Evolutionary conservation across 1,284 basidiomycete genomes (phyloP), one percentile per base, ranked within the genome.

Genomic region (Trichosporon sp.): DNA sequence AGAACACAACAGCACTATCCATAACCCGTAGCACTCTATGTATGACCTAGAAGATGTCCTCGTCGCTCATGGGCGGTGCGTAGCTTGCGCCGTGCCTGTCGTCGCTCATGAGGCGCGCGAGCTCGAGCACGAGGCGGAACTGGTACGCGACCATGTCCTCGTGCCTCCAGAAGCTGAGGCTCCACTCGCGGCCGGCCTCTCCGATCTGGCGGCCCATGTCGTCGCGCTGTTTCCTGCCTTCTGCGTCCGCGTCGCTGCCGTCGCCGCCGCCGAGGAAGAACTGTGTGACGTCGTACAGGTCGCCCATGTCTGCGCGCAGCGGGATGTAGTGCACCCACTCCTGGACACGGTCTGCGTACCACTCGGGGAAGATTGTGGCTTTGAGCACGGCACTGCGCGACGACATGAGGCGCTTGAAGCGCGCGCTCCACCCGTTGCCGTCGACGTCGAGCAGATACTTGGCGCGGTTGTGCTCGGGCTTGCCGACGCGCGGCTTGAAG

Each of bases 61-160:
- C 56, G 13, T 60, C 56, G 27, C 18, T n/a, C 56, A 60, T 63
- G 34, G 32, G 56, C 18, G 27, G 27, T 3, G 29, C 29, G 29
- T 60, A 60, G 56, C 56, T 60, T 4, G 76, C 75, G 56, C 53
- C 68, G 18, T 77, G 73, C 21, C 77, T 67, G 70, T 80, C 68
- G 13, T 70, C 62, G 23, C 74, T 73, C 60, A 72, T 64, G 21
- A 79, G 65, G 11, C 78, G 68, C 11, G 76, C 69, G n/a, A 76
- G 70, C 53, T 79, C 78, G 29, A 79, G 71, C 60, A 79, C 73
- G 27, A 79, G 65, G 35, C 89, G 84, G 76, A 88, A 89, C 70
- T 87, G 82, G 80, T 90, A 90, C 12, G 89, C 87, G 47, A 86
- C 84, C 81, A 91, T 84, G 77, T 91, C 90, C 73, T 89, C 88